Percentiles rank a stretch among this genome's conserved stretches.
Conservation (phyloP, 2,329 filamentous ascomycete species). For the Paraphoma sp. region DNA sequence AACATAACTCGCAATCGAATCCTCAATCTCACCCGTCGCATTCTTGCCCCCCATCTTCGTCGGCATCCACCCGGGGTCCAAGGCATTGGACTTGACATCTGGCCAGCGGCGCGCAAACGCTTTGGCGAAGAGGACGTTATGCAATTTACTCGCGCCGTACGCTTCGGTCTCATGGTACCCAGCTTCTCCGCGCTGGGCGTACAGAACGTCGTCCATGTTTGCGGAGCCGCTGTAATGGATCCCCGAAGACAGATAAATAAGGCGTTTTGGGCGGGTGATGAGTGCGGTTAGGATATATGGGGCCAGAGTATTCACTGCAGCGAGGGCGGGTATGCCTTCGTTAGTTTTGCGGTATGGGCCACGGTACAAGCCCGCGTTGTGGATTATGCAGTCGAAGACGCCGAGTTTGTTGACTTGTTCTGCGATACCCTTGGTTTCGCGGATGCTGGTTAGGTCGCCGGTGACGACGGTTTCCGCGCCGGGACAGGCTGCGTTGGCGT, state of each 20-base stretch:
- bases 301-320: constrained; percentile 64
- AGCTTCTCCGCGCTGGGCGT: constrained; percentile 44
- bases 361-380: constrained; percentile 63
- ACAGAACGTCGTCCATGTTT: constrained; percentile 50
- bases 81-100: constrained; percentile 54
- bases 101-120: constrained; percentile 58
- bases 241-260: constrained; percentile 61
- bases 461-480: constrained; percentile 59
- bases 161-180: constrained; percentile 47
- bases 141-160: constrained; percentile 64
- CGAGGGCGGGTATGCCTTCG: constrained; percentile 58
- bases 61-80: constrained; percentile 63
- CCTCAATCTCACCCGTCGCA: constrained; percentile 57
- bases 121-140: constrained; percentile 63
- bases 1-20: constrained; percentile 57
- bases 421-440: constrained; percentile 60
- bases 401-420: constrained; percentile 57
- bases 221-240: constrained; percentile 59
- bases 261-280: constrained; percentile 56
- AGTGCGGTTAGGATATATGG: constrained; percentile 63
- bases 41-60: constrained; percentile 61
- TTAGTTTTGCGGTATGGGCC: constrained; percentile 52
- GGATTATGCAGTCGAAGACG: constrained; percentile 62
- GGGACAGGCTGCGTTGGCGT: constrained; percentile 57
- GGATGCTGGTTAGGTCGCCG: constrained; percentile 60